These are phyloP conservation scores for Sclerotinia minor DNA, from an alignment of 2,329 filamentous ascomycete species.

Conservation along the genomic window DNA sequence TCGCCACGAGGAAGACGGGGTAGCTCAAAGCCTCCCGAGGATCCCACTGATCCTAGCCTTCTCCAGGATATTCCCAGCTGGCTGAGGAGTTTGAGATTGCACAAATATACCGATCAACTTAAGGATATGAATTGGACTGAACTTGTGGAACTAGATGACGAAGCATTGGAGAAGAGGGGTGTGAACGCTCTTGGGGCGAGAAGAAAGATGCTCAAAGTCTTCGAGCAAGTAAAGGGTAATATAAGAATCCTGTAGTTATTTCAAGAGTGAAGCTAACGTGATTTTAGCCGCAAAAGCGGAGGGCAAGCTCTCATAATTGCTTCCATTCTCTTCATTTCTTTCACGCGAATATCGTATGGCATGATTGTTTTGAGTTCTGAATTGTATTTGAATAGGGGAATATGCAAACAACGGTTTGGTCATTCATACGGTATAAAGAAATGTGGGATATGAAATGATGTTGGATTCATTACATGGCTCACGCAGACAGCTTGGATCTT, in stretches of 20 bases:
- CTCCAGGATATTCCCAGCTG: conserved; percentile 95
- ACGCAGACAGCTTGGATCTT: conserved; percentile 16
- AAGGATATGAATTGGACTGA: conserved; percentile 98
- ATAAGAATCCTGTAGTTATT: conserved; percentile 36
- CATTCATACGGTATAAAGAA: not conserved
- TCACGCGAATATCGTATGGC: not conserved
- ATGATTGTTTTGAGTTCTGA: conserved; percentile 4
- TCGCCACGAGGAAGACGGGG: conserved; percentile 90
- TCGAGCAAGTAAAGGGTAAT: conserved; percentile 93
- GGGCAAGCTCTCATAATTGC: conserved; percentile 60
- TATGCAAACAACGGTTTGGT: conserved; percentile 1
- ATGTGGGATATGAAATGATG: conserved; percentile 12
- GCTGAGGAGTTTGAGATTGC: conserved; percentile 89
- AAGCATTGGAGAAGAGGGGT: conserved; percentile 85
- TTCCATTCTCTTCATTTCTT: conserved; percentile 17
- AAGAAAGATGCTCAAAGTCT: conserved; percentile 98
- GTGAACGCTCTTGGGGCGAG: conserved; percentile 93
- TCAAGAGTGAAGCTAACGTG: conserved; percentile 37
- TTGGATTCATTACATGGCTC: conserved; percentile 21
- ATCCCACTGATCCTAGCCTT: conserved; percentile 86
- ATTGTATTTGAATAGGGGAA: conserved; percentile 14
- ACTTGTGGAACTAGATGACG: conserved; percentile 86
- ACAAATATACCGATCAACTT: conserved; percentile 98
- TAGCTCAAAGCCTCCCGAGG: conserved; percentile 96
- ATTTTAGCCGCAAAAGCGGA: conserved; percentile 67